Percentiles rank a stretch among this genome's conserved stretches.
Evolutionary conservation across 495 filamentous ascomycete genomes (phyloP).

Genomic region (Aspergillus ostianus): DNA sequence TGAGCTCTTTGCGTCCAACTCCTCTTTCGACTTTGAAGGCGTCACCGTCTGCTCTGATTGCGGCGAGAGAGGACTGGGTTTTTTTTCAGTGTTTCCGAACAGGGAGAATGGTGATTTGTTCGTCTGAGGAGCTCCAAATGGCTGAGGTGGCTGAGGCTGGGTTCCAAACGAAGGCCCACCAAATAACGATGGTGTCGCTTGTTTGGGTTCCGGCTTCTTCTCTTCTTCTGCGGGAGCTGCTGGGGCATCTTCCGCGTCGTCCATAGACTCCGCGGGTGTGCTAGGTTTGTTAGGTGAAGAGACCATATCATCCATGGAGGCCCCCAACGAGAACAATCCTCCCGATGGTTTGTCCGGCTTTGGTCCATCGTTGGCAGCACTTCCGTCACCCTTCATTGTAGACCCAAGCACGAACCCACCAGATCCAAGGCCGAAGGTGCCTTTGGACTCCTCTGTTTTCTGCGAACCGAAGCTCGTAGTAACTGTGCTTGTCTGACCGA

Average conservation of each 20-base stretch:
- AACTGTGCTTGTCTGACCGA: conserved; percentile 27
- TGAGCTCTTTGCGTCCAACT: conserved; percentile 21
- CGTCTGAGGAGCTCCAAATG: conserved; percentile 31
- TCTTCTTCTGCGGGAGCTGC: conserved; percentile 11
- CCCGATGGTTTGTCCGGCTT: conserved; percentile 44
- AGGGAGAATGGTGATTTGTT: conserved; percentile 37
- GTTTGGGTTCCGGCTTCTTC: conserved; percentile 22
- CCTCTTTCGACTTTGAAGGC: conserved; percentile 25
- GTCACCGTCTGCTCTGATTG: conserved; percentile 39
- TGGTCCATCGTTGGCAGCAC: conserved; percentile 58
- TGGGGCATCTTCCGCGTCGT: conserved; percentile 37
- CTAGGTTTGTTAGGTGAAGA: conserved; percentile 27
- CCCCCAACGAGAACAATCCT: conserved; percentile 36
- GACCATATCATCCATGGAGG: conserved; percentile 29
- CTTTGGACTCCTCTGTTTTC: conserved; percentile 33
- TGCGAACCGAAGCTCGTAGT: conserved; percentile 37
- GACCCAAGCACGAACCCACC: conserved; percentile 70
- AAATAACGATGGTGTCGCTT: conserved; percentile 49
- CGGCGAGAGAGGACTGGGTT: conserved; percentile 30
- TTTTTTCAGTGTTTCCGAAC: conserved; percentile 36
- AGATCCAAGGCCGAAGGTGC: conserved; percentile 51
- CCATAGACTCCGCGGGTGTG: conserved; percentile 34
- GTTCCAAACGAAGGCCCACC: conserved; percentile 36
- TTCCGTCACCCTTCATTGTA: conserved; percentile 75
- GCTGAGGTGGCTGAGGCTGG: conserved; percentile 27